Percentiles rank a stretch among this genome's conserved stretches.
Evolutionary conservation across 2,329 filamentous ascomycete species (phyloP).

Genomic region (Didymella glomerata): DNA sequence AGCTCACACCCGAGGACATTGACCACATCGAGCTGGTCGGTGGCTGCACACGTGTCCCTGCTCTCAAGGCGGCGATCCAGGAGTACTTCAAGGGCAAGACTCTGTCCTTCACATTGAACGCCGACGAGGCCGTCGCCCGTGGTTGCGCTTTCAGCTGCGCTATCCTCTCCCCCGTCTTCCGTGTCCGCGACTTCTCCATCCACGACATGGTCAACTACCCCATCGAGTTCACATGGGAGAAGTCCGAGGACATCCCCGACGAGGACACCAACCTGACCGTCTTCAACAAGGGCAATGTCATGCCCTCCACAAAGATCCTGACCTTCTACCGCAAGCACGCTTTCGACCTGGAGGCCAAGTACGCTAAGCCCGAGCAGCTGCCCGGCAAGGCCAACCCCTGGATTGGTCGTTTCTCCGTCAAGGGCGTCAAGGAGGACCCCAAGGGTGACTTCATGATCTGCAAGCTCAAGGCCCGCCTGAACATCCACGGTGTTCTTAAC

Average conservation of each 20-base stretch:
- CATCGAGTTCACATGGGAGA: conserved; percentile 99
- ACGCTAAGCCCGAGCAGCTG: conserved; percentile 83
- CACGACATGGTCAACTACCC: conserved; percentile 98
- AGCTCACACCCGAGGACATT: conserved; percentile 89
- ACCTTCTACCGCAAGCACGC: conserved; percentile 99
- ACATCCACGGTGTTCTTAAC: conserved; percentile 95
- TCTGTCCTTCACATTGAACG: conserved; percentile 96
- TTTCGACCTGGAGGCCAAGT: conserved; percentile 95
- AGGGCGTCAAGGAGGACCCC: conserved; percentile 91
- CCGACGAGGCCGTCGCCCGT: conserved; percentile 94
- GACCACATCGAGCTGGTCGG: conserved; percentile 93
- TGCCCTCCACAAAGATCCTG: conserved; percentile 98
- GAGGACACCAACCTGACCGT: conserved; percentile 97
- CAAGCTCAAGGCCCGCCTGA: conserved; percentile 97
- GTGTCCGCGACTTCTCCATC: conserved; percentile 95
- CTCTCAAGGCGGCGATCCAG: conserved; percentile 89
- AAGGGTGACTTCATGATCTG: conserved; percentile 99
- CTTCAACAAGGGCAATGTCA: conserved; percentile 95
- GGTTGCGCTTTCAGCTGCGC: conserved; percentile 98
- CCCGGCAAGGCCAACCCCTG: conserved; percentile 92
- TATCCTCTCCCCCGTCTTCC: conserved; percentile 96
- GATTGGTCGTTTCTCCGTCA: conserved; percentile 98
- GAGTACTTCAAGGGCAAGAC: conserved; percentile 88
- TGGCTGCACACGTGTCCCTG: conserved; percentile 90
- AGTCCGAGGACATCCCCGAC: conserved; percentile 96